phyloP scores from a whole-genome alignment of 495 filamentous ascomycete species.

The Lasiosphaeria hispida region DNA sequence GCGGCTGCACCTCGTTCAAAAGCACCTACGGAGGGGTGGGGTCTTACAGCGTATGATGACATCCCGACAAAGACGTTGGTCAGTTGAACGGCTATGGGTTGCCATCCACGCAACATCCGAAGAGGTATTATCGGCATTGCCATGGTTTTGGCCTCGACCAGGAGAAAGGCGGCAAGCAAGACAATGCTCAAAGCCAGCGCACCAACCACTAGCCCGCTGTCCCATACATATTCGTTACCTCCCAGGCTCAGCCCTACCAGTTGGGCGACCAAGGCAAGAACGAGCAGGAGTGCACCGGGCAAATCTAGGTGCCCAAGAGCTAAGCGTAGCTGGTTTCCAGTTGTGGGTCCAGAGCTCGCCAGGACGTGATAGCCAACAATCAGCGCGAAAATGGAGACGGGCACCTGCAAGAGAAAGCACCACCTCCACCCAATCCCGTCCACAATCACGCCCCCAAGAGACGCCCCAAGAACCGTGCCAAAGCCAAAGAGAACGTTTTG shows the following conservation, averaged over 20 bases:
- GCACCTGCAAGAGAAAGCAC: conserved; percentile 52
- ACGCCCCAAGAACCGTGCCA: conserved; percentile 46
- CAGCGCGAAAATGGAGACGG: conserved; percentile 51
- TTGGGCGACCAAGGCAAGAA: conserved; percentile 54
- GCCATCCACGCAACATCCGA: conserved; percentile 52
- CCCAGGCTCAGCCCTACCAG: conserved; percentile 59
- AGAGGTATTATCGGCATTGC: conserved; percentile 61
- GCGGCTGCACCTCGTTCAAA: neutral
- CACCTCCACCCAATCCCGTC: conserved; percentile 50
- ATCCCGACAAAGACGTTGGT: conserved; percentile 61
- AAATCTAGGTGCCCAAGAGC: conserved; percentile 56
- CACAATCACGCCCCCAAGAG: conserved; percentile 47
- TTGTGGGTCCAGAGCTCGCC: conserved; percentile 31
- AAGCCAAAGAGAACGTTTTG: conserved; percentile 62
- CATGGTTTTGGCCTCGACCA: conserved; percentile 54
- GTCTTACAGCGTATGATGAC: conserved; percentile 57
- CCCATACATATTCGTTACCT: conserved; percentile 61
- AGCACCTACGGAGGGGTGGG: too few species aligned
- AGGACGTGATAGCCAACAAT: conserved; percentile 54
- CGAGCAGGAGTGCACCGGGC: conserved; percentile 50
- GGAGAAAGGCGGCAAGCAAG: conserved; percentile 50
- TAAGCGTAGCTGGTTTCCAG: conserved; percentile 26
- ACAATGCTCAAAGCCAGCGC: conserved; percentile 50
- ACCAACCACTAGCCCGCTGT: conserved; percentile 47
- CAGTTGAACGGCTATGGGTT: conserved; percentile 54